A percentile compares a stretch with the other conserved stretches of the same genome.
These are phyloP conservation scores for Cryomyces antarcticus DNA, from an alignment of 495 filamentous ascomycete species.

Conservation along the genomic window DNA sequence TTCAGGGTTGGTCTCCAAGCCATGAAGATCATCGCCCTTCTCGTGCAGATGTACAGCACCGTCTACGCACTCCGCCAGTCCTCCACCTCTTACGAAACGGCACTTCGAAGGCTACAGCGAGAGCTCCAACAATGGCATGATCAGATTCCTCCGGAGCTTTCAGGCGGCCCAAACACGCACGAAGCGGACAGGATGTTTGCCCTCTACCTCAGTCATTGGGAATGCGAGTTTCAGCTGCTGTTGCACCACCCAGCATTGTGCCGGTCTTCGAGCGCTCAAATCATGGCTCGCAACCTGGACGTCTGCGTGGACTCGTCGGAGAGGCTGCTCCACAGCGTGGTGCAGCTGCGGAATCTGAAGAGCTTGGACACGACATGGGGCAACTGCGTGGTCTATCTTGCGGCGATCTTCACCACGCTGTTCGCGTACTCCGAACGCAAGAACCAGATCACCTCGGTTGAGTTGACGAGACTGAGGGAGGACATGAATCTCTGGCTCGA, in stretches of 20 bases:
- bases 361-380: constrained; percentile 74
- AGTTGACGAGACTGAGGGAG: constrained; percentile 32
- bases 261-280: constrained; percentile 33
- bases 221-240: constrained; percentile 27
- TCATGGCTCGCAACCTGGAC: constrained; percentile 43
- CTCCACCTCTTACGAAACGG: constrained; percentile 36
- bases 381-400: constrained; percentile 45
- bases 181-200: constrained; percentile 29
- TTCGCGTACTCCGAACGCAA: constrained; percentile 49
- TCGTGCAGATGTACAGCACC: constrained; percentile 48
- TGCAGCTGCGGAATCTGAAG: constrained; percentile 35
- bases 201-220: constrained; percentile 26
- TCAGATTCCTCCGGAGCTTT: constrained; percentile 33
- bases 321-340: constrained; percentile 38
- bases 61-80: constrained; percentile 44
- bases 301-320: constrained; percentile 45
- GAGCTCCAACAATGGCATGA: constrained; percentile 34
- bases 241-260: constrained; percentile 56
- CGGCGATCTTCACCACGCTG: constrained; percentile 51
- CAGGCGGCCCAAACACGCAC: constrained; percentile 22
- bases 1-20: constrained; percentile 42
- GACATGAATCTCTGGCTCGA: constrained; percentile 53
- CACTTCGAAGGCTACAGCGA: constrained; percentile 39
- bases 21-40: constrained; percentile 37
- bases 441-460: constrained; percentile 30